Conservation (phyloP, 805 yeast genomes). For the Nakazawaea holstii region DNA sequence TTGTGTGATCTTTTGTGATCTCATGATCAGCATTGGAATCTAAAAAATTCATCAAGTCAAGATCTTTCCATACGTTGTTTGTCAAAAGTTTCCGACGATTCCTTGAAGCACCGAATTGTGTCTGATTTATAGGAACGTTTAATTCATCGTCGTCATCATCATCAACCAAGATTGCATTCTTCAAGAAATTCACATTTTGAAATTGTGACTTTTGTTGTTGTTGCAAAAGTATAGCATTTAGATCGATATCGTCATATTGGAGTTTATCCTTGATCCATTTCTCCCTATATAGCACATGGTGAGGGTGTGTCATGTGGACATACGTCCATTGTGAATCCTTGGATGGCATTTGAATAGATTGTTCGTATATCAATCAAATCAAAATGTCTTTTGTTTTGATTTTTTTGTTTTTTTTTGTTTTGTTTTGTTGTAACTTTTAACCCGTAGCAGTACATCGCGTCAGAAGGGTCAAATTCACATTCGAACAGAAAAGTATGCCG, state of each 20-base stretch:
- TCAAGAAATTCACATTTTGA: slow-evolving; percentile 8
- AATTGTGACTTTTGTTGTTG: slow-evolving; percentile 10
- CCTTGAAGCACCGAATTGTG: slow-evolving; percentile 6
- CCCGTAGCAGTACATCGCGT: neutral
- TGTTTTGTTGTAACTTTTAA: neutral
- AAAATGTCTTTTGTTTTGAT: neutral
- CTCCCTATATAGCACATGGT: slow-evolving; percentile 24
- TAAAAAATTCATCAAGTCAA: slow-evolving; percentile 6
- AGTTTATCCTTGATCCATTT: slow-evolving; percentile 25
- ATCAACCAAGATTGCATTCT: slow-evolving; percentile 3
- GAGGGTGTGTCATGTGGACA: slow-evolving; percentile 25
- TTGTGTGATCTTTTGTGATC: slow-evolving; percentile 3
- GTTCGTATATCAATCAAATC: neutral
- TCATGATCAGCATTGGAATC: neutral
- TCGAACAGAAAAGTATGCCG: slow-evolving; percentile 1
- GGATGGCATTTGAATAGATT: slow-evolving; percentile 9
- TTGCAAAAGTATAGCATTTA: slow-evolving; percentile 4
- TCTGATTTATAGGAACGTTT: slow-evolving; percentile 3
- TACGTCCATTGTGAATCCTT: slow-evolving; percentile 23
- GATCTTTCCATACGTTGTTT: slow-evolving; percentile 8
- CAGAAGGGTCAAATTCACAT: neutral
- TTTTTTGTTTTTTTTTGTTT: neutral
- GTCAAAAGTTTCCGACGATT: slow-evolving; percentile 3
- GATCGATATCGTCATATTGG: slow-evolving; percentile 27
- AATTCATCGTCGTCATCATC: slow-evolving; percentile 10